A percentile compares a stretch with the other conserved stretches of the same genome.
phyloP scores from a whole-genome alignment of 129 eudicot species.

The Chrysanthemum makinoi region DNA sequence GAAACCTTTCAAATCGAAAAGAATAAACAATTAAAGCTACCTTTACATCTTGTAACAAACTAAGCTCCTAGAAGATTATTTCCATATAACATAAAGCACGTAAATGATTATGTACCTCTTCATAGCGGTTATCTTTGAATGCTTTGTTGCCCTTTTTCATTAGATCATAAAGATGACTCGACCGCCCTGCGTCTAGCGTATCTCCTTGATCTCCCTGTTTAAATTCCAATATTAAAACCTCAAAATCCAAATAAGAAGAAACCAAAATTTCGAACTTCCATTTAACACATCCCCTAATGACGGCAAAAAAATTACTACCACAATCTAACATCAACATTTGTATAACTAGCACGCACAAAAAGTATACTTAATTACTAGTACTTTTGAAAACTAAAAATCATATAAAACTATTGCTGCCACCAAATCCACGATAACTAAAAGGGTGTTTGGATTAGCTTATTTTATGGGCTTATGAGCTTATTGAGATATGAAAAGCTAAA shows the following conservation, averaged over 20 bases:
- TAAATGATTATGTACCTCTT: conserved; percentile 48
- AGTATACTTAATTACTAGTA: too few species aligned
- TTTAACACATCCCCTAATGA: neutral
- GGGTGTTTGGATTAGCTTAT: too few species aligned
- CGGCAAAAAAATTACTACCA: conserved; percentile 2
- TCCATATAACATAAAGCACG: conserved; percentile 6
- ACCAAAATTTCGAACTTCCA: neutral
- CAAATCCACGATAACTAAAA: too few species aligned
- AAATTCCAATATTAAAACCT: conserved; percentile 11
- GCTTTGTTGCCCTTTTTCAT: conserved; percentile 73
- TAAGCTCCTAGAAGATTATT: neutral
- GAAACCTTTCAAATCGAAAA: neutral
- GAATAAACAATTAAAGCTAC: neutral
- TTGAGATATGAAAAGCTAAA: too few species aligned
- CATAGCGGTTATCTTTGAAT: conserved; percentile 50
- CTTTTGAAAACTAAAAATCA: too few species aligned
- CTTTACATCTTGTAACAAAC: neutral
- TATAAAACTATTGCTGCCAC: too few species aligned
- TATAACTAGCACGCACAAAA: neutral
- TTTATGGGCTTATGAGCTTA: too few species aligned
- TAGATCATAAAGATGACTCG: conserved; percentile 57
- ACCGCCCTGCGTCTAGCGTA: conserved; percentile 50
- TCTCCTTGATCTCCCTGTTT: conserved; percentile 63
- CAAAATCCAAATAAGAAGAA: conserved; percentile 8
- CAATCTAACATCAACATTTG: conserved; percentile 9